A percentile compares a stretch with the other conserved stretches of the same genome.
phyloP scores from a whole-genome alignment of 2,329 filamentous ascomycete genomes.

The Phaeosphaeriaceae sp. region DNA sequence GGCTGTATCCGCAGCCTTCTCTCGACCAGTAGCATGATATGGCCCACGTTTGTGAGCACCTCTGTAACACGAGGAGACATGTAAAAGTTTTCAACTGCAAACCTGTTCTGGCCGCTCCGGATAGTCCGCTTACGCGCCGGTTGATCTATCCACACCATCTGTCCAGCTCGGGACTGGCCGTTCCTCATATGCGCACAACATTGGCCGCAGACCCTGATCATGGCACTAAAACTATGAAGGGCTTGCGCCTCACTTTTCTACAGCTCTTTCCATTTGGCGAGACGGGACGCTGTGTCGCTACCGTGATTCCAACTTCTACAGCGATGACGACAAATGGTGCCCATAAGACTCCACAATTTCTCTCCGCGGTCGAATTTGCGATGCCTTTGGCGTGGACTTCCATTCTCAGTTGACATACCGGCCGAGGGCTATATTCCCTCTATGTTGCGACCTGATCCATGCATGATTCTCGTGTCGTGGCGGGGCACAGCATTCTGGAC shows the following conservation, averaged over 20 bases:
- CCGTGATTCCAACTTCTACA: constrained; percentile 1
- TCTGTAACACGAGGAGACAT: constrained; percentile 15
- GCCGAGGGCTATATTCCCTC: too few relatives aligned
- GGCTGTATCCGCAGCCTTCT: neutral
- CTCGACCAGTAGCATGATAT: constrained; percentile 7
- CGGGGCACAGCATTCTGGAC: neutral
- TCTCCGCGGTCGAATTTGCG: neutral
- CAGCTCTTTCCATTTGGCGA: constrained; percentile 10
- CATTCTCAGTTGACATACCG: neutral
- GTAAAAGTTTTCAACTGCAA: constrained; percentile 9
- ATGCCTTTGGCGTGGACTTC: neutral
- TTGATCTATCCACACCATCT: constrained; percentile 43
- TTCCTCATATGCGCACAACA: constrained; percentile 31
- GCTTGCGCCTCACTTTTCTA: constrained; percentile 36
- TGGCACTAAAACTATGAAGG: constrained; percentile 24
- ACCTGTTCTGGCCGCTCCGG: constrained; percentile 21
- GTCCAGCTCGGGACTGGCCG: constrained; percentile 47
- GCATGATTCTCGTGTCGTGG: neutral
- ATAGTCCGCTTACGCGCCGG: constrained; percentile 45
- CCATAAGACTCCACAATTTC: neutral
- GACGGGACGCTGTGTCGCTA: constrained; percentile 33
- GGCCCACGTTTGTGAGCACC: constrained; percentile 8
- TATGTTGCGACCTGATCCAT: neutral
- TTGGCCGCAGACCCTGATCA: constrained; percentile 29
- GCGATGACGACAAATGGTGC: neutral